Conservation (phyloP, 257 asterid genomes). For the Osmanthus fragrans region DNA sequence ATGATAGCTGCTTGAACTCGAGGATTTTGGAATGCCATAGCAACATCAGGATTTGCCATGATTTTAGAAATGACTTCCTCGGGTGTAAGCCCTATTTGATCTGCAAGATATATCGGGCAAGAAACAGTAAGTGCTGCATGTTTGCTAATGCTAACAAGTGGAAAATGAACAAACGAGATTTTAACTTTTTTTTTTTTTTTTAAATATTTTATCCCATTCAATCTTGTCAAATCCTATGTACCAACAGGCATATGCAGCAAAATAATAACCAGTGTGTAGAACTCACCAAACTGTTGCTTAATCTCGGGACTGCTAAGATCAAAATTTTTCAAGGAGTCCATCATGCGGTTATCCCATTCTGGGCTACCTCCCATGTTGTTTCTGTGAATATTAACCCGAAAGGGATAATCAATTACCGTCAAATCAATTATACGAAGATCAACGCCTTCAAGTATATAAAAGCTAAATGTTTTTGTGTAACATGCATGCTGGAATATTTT, state of each 20-base stretch:
- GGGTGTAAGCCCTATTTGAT: slow-evolving; percentile 91
- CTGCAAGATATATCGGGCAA: slow-evolving; percentile 41
- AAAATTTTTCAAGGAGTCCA: slow-evolving; percentile 74
- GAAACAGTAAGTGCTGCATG: not conserved
- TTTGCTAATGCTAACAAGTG: not conserved
- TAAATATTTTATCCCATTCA: too few species aligned
- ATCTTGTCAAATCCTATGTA: too few species aligned
- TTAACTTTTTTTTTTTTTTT: too few species aligned
- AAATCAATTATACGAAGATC: not conserved
- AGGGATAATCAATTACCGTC: not conserved
- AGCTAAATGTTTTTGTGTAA: not conserved
- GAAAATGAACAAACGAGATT: too few species aligned
- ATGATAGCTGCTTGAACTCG: slow-evolving; percentile 96
- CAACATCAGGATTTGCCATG: slow-evolving; percentile 95
- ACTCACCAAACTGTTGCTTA: slow-evolving; percentile 94
- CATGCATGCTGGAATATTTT: not conserved
- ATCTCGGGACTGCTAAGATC: slow-evolving; percentile 94
- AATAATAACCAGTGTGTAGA: slow-evolving; percentile 6
- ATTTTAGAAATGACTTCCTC: slow-evolving; percentile 91
- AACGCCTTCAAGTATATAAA: not conserved
- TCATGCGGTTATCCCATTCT: slow-evolving; percentile 88
- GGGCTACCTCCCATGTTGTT: slow-evolving; percentile 92
- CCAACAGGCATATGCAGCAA: slow-evolving; percentile 12
- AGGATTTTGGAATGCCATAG: slow-evolving; percentile 98
- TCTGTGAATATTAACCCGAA: slow-evolving; percentile 35